phyloP scores from a whole-genome alignment of 148 eudicot species.

The Silene uniflora region DNA sequence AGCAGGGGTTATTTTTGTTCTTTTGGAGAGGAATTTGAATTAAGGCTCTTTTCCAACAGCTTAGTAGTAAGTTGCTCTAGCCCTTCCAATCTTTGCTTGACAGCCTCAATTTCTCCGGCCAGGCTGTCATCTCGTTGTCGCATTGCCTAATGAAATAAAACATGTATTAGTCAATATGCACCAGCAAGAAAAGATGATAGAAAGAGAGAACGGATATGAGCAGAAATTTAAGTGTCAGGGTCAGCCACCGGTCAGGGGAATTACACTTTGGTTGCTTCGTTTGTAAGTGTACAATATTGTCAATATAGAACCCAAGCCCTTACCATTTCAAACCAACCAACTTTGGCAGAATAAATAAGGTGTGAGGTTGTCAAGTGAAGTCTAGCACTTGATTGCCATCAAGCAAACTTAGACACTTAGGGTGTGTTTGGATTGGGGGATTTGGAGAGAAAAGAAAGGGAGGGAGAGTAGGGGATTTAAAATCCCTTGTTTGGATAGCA shows the following conservation, averaged over 20 bases:
- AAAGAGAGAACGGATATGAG: background rate
- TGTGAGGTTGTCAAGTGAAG: background rate
- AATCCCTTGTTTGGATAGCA: too few species aligned
- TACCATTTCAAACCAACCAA: too few species aligned
- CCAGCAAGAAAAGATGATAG: background rate
- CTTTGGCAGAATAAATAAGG: background rate
- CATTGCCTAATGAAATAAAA: conserved; percentile 43
- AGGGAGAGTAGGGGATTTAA: too few species aligned
- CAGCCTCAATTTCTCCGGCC: conserved; percentile 51
- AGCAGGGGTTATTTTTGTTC: conserved; percentile 26
- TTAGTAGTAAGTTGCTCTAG: conserved; percentile 52
- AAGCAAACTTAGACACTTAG: background rate
- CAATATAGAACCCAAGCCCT: too few species aligned
- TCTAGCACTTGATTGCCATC: background rate
- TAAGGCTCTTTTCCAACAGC: conserved; percentile 37
- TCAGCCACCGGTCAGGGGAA: too few species aligned
- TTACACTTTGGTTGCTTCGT: too few species aligned
- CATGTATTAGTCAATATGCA: conserved; percentile 8
- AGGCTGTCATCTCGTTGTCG: conserved; percentile 60
- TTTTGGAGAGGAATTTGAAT: conserved; percentile 16
- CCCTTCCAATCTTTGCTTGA: conserved; percentile 47
- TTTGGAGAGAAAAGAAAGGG: too few species aligned
- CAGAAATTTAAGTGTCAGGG: too few species aligned
- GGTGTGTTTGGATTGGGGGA: too few species aligned
- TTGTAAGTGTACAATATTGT: too few species aligned